Conservation (phyloP, 2,329 filamentous ascomycete species). For the Ramichloridium luteum region DNA sequence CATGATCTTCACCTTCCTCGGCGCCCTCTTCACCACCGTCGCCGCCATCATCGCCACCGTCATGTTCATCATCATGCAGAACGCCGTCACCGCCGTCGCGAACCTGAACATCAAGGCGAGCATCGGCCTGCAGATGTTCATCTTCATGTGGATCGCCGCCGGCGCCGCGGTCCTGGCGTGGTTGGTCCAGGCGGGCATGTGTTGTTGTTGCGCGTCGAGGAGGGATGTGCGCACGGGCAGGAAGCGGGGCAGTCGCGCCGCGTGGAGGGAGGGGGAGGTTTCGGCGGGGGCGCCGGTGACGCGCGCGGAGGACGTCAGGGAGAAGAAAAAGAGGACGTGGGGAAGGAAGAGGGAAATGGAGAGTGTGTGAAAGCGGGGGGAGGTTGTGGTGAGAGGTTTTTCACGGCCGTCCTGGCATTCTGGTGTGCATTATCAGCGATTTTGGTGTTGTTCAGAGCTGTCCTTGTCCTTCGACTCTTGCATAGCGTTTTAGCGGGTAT, state of each 20-base stretch:
- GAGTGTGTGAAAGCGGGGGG: too few relatives aligned
- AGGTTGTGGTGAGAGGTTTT: too few relatives aligned
- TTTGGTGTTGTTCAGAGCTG: too few relatives aligned
- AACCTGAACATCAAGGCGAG: conserved; percentile 64
- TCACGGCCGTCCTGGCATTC: too few relatives aligned
- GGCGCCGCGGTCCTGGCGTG: conserved; percentile 57
- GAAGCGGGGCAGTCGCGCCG: conserved; percentile 31
- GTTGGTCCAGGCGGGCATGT: conserved; percentile 58
- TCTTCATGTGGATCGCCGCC: conserved; percentile 78
- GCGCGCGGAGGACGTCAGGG: too few relatives aligned
- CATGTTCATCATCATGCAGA: conserved; percentile 70
- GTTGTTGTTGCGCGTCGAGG: conserved; percentile 58
- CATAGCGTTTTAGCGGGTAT: too few relatives aligned
- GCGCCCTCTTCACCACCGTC: conserved; percentile 54
- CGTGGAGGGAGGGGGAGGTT: too few relatives aligned
- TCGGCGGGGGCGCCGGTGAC: too few relatives aligned
- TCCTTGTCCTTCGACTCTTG: too few relatives aligned
- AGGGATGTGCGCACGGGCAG: conserved; percentile 40
- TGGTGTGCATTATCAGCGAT: too few relatives aligned
- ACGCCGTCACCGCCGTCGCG: conserved; percentile 56
- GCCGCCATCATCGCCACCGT: conserved; percentile 67
- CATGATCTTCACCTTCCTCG: conserved; percentile 53
- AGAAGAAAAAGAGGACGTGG: too few relatives aligned
- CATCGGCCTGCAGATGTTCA: conserved; percentile 65
- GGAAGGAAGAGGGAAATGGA: too few relatives aligned